A percentile compares a stretch with the other conserved stretches of the same genome.
These are phyloP conservation scores for Clavulina sp. DNA, from an alignment of 768 basidiomycete genomes.

Conservation along the genomic window DNA sequence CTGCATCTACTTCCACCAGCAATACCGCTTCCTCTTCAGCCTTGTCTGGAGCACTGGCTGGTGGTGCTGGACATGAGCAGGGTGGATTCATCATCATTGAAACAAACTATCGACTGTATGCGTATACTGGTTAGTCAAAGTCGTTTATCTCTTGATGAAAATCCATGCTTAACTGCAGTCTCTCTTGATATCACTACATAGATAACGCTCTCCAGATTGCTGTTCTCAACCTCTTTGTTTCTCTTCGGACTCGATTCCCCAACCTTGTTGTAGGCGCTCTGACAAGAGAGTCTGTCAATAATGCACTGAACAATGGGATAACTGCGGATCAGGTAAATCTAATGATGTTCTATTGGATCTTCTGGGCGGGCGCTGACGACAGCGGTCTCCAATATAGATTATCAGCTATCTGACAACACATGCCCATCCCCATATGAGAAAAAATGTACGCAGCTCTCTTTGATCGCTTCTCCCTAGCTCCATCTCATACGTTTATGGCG, in stretches of 20 bases:
- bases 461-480: background rate
- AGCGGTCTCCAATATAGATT: conserved; percentile 46
- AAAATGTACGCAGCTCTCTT: conserved; percentile 40
- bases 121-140: conserved; percentile 64
- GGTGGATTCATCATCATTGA: conserved; percentile 84
- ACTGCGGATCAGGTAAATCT: conserved; percentile 72
- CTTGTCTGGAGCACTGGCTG: background rate
- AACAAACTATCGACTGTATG: conserved; percentile 96
- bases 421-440: conserved; percentile 96
- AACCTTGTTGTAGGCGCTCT: conserved; percentile 94
- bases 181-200: too few relatives aligned
- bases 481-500: conserved; percentile 5
- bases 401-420: conserved; percentile 88
- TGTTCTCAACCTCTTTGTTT: conserved; percentile 84
- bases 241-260: conserved; percentile 84
- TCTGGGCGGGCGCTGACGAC: too few relatives aligned
- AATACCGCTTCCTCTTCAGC: background rate
- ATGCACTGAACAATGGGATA: conserved; percentile 86
- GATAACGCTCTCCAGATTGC: conserved; percentile 94
- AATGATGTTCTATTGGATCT: background rate
- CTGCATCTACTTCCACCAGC: conserved; percentile 34
- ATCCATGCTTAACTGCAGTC: conserved; percentile 6
- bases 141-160: background rate
- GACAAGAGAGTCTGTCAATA: conserved; percentile 88
- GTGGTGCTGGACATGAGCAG: background rate